Evolutionary conservation across 2,329 filamentous ascomycete species (phyloP).

Genomic region (Coniella vitis): DNA sequence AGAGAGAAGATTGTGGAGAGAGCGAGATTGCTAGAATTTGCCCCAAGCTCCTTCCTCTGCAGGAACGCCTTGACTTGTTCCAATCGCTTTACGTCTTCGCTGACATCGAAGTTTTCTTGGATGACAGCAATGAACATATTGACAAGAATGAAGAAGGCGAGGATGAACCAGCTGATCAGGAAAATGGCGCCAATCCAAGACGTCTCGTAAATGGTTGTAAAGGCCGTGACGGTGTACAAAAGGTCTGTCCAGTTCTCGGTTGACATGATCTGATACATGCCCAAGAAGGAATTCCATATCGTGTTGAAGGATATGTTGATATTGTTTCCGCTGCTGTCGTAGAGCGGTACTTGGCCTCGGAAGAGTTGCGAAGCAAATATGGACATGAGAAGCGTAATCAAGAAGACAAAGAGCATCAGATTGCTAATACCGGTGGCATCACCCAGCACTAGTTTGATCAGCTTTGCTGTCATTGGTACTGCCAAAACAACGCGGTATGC

Average conservation of each 20-base stretch:
- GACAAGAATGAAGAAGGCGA: constrained; percentile 89
- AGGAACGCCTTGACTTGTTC: constrained; percentile 95
- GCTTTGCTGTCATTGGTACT: constrained; percentile 75
- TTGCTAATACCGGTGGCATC: constrained; percentile 91
- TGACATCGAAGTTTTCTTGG: constrained; percentile 98
- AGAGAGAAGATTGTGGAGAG: constrained; percentile 64
- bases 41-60: constrained; percentile 79
- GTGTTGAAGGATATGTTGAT: constrained; percentile 74
- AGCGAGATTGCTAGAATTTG: constrained; percentile 65
- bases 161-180: constrained; percentile 89
- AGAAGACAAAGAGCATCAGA: constrained; percentile 90
- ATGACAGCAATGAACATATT: constrained; percentile 99
- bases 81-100: constrained; percentile 93
- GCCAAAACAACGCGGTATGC: constrained; percentile 89
- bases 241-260: constrained; percentile 94
- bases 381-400: constrained; percentile 88
- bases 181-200: constrained; percentile 91
- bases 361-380: constrained; percentile 94
- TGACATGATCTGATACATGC: constrained; percentile 95
- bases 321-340: constrained; percentile 53
- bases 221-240: constrained; percentile 72
- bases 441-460: constrained; percentile 82
- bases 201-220: constrained; percentile 59
- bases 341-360: constrained; percentile 68
- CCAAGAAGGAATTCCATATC: constrained; percentile 92